Percentiles rank a stretch among this genome's conserved stretches.
phyloP scores from a whole-genome alignment of 805 yeast genomes.

The Spathaspora sp. region DNA sequence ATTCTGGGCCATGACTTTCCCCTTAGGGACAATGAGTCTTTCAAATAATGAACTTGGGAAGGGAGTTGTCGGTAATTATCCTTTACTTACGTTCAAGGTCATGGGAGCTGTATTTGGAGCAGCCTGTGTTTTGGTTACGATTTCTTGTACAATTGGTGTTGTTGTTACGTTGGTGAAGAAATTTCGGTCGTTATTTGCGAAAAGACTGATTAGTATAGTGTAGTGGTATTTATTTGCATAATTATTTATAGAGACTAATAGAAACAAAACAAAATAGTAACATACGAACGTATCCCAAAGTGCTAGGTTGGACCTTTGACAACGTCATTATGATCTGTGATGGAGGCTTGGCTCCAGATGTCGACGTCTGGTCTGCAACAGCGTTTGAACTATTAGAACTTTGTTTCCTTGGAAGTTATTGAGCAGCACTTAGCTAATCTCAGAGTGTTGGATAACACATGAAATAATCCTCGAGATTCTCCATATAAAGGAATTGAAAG shows the following conservation, averaged over 20 bases:
- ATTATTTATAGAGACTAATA: background rate
- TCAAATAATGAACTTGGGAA: slow-evolving; percentile 51
- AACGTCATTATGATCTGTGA: no score
- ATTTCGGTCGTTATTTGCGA: background rate
- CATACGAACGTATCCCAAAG: no score
- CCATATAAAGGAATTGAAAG: no score
- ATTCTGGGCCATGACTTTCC: slow-evolving; percentile 81
- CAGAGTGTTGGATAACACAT: no score
- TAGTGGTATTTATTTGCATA: background rate
- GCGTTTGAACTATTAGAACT: no score
- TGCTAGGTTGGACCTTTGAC: no score
- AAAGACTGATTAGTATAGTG: background rate
- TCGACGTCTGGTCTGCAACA: no score
- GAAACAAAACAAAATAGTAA: background rate
- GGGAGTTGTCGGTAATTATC: slow-evolving; percentile 30
- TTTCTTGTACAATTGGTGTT: slow-evolving; percentile 31
- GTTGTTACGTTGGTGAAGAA: slow-evolving; percentile 10
- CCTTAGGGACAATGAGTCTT: slow-evolving; percentile 76
- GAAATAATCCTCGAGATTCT: no score
- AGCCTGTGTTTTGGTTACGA: slow-evolving; percentile 42
- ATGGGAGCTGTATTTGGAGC: slow-evolving; percentile 60
- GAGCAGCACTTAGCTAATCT: no score
- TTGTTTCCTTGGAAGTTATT: no score
- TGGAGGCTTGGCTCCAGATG: no score
- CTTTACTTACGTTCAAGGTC: slow-evolving; percentile 54